Evolutionary conservation across 306 rosid species (phyloP), one percentile per base, ranked within the genome.

Genomic region (Clitoria ternatea): DNA sequence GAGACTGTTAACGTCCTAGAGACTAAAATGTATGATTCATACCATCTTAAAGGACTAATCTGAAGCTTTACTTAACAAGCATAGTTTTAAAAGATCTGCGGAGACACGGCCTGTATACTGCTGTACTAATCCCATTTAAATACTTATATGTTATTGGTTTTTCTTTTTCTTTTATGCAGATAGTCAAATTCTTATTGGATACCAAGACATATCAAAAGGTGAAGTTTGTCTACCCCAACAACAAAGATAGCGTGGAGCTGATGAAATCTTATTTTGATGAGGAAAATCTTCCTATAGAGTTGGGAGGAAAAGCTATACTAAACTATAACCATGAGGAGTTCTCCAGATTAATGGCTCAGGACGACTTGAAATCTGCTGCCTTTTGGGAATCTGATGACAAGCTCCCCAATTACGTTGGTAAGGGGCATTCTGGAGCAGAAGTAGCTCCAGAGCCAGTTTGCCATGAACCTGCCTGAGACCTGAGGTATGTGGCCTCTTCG

Each of bases 101-200:
- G 8, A n/a, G 8, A 14, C 11, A 43, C 6, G 45, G 1, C 45
- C 15, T 39, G 45, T 39, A 3, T 0, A 4, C 52, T 18, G 1
- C 54, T 15, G 10, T 17, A 23, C 22, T 12, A n/a, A 5, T 27
- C 35, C 29, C 61, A 61, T 48, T 44, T 43, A 7, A 43, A 33
- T 6, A 20, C 18, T 39, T 63, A 3, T 5, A 30, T 2, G 9
- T 66, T 66, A 11, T 20, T 59, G 17, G 24, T 17, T 45, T 7
- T 74, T 55, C 12, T 59, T 4, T n/a, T 13, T 42, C 13, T 53
- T 54, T 18, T 12, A 32, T 81, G 73, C 81, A 89, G 92, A 79
- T 87, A 36, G 89, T 87, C 54, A 87, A 85, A 82, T 87, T 78
- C 74, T 85, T 87, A 76, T 69, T 90, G 87, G 92, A 87, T 40